A percentile compares a stretch with the other conserved stretches of the same genome.
Conservation (phyloP, 768 basidiomycete genomes). For the Suillus clintonianus region DNA sequence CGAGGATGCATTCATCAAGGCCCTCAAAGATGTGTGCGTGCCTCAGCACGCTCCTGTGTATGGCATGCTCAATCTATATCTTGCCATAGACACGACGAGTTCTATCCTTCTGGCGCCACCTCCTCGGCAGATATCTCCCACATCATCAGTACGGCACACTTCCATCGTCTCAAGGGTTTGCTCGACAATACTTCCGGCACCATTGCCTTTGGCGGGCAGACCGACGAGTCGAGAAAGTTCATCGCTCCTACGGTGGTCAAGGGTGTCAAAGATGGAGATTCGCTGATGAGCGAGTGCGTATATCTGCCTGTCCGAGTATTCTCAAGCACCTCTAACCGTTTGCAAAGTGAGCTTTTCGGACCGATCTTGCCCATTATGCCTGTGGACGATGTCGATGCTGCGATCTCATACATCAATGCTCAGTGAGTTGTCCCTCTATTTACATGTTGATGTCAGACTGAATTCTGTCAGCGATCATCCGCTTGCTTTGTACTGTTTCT, state of each 20-base stretch:
- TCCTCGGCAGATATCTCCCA: conserved; percentile 48
- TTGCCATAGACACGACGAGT: conserved; percentile 22
- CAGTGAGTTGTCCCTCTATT: conserved; percentile 12
- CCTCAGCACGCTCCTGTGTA: background rate
- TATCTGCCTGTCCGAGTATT: background rate
- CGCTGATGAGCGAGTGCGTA: conserved; percentile 75
- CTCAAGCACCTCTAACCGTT: background rate
- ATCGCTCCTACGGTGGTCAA: conserved; percentile 76
- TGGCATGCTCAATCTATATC: background rate
- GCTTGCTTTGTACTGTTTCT: conserved; percentile 77
- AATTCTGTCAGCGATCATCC: conserved; percentile 61
- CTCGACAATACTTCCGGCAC: conserved; percentile 69
- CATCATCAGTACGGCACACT: conserved; percentile 55
- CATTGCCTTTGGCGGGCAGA: conserved; percentile 64
- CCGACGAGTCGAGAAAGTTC: conserved; percentile 56
- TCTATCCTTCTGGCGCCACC: conserved; percentile 46
- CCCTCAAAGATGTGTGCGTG: conserved; percentile 44
- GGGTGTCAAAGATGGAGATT: conserved; percentile 62
- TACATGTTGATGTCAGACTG: background rate
- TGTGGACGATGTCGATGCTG: conserved; percentile 70
- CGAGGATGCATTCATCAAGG: conserved; percentile 42
- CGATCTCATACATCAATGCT: conserved; percentile 71
- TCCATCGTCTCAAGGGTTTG: conserved; percentile 58
- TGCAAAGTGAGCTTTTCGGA: conserved; percentile 76
- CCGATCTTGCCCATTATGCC: conserved; percentile 77